phyloP scores from a whole-genome alignment of 2,329 filamentous ascomycete species.

The Xylaria sp. region DNA sequence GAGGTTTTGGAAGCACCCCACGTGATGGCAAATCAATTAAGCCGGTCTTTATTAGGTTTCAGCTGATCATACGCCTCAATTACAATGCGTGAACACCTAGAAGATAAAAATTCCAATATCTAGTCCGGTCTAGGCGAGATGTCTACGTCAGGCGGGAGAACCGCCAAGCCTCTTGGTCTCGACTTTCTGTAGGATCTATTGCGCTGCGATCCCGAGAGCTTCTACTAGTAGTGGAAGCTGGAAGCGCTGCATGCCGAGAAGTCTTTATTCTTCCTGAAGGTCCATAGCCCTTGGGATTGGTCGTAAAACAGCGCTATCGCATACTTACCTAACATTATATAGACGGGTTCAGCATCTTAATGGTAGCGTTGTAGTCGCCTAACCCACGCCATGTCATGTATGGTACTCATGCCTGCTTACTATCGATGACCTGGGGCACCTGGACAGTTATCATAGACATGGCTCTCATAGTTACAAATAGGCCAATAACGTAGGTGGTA shows the following conservation, averaged over 20 bases:
- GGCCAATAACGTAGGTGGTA: neutral
- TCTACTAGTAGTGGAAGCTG: neutral
- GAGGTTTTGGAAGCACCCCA: conserved; percentile 18
- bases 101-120: neutral
- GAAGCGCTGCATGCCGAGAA: neutral
- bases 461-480: conserved; percentile 3
- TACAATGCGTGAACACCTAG: conserved; percentile 1
- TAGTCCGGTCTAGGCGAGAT: neutral
- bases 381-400: conserved; percentile 30
- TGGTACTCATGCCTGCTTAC: conserved; percentile 29
- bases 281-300: neutral
- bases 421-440: conserved; percentile 1
- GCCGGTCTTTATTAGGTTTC: conserved; percentile 1
- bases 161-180: conserved; percentile 23
- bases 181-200: conserved; percentile 2
- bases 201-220: conserved; percentile 7
- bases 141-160: conserved; percentile 14
- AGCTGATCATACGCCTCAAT: conserved; percentile 28
- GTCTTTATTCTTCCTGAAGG: neutral
- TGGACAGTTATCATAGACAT: neutral
- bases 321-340: neutral
- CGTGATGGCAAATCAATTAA: conserved; percentile 25
- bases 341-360: neutral
- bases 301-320: neutral
- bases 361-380: neutral